Evolutionary conservation across 371 early-diverging fungal genomes (phyloP), one percentile per base, ranked within the genome.

Genomic region (Mortierella sp.): DNA sequence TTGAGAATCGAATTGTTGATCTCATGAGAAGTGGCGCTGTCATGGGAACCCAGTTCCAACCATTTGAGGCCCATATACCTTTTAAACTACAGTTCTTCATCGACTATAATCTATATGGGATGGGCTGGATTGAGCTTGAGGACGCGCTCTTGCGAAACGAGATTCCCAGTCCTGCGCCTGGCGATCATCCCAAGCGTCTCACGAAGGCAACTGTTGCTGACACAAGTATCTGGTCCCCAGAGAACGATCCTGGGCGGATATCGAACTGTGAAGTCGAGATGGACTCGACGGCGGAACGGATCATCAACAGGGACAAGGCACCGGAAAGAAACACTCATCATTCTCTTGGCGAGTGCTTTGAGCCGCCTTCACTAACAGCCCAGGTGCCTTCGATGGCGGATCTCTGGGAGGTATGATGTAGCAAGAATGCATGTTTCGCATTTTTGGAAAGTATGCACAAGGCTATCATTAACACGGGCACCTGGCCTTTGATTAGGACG

Each of bases 61-160:
- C 93, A 0, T 93, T 89, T 69, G 99, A 97, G 78, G 80, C 92
- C 5, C 98, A 97, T 76, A 70, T 98, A 30, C 90, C 95, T 2
- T 98, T 90, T 78, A 83, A 89, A 5, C 79, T 95, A 17, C 96
- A 98, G 81, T 97, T 97, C 76, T 83, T 97, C 71, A 85, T 95
- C 57, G 99, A 99, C 71, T 90, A 91, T 66, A 94, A 94, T 50
- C 80, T 99, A n/a, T 92, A 90, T 50, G 98, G 99, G 5, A 97
- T 97, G 96, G 92, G 92, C 34, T 92, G 88, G 86, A 68, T 91
- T 26, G 70, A 82, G 17, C 53, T 91, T 21, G 66, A 65, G 17
- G 79, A 83, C 23, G 82, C 68, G 8, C 50, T 76, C 1, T n/a
- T 76, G 30, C 53, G 76, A 34, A 61, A 50, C 37, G 69, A 48